Evolutionary conservation across 179 eudicot species (phyloP), one percentile per base, ranked within the genome.

Genomic region (Nepenthes alata): DNA sequence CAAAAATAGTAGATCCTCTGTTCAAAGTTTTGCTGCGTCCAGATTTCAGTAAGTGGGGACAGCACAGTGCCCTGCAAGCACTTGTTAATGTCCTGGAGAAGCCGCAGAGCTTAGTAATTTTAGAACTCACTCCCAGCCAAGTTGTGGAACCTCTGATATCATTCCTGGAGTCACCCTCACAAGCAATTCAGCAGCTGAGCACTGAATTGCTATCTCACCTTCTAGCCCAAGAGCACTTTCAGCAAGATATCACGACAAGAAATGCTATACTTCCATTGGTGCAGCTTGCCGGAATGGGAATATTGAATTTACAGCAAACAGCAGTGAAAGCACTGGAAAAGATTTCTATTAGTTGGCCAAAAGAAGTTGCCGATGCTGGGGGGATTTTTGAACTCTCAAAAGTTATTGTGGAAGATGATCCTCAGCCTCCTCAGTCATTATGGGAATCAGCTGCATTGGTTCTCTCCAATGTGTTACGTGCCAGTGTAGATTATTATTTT

Each of bases 81-180:
- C 93, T 85, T 60, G 93, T 85, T 44, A 85, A 85, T 75, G 72
- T 85, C 34, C 53, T 85, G 71, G 93, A 86, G 83, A 79, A 86
- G 67, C 89, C 86, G 47, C 85, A 86, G 62, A 77, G 84, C 69
- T 77, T 81, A 47, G 66, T 71, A 38, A 57, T 67, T 62, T 55
- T 79, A 62, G 78, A 83, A 55, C 85, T 86, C 47, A 71, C 83
- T 60, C 86, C 89, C 34, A 74, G 77, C 60, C 78, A 86, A 67
- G 78, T 77, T 64, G 78, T 79, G 67, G 86, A 86, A 70, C 86
- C 93, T 48, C 67, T 86, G 63, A 75, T 86, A 59, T 57, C 83
- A 37, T 83, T 83, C 67, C 69, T 86, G 12, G 83, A 81, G 53
- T 84, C 91, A 6, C 83, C 96, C 41, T 75, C 87, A 58, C 96